Evolutionary conservation across 257 asterid species (phyloP), one percentile per base, ranked within the genome.

Genomic region (Gardenia jasminoides): DNA sequence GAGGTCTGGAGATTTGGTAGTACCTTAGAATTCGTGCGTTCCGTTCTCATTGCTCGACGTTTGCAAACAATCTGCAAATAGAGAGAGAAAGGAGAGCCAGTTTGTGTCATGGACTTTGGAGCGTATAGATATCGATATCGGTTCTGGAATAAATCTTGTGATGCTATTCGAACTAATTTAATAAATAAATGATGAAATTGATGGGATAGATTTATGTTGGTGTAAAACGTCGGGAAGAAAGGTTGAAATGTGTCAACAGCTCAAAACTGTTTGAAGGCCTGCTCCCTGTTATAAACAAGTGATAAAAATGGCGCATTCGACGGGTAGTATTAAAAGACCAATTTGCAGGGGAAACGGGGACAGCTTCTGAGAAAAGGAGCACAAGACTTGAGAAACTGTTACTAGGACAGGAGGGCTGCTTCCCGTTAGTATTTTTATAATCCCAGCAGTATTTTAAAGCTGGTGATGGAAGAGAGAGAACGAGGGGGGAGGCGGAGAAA

Each of bases 281-380:
- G 31, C 39, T 61, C 78, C 46, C 9, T 68, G n/a, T n/a, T 56
- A 69, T 77, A 80, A 87, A 87, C 52, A 78, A 83, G 71, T 76
- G 75, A 68, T 78, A 47, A 67, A 36, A 64, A 66, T 76, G 67
- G 31, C 74, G 84, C 78, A 12, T 72, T 85, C 84, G 83, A 81
- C 70, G 58, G 22, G 72, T 84, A 76, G 68, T 75, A 59, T 31
- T 66, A 83, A 86, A 85, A 88, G 70, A 81, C 2, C 84, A 41
- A 90, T 62, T 88, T 90, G 93, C 85, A 85, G 92, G 91, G 80
- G 84, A 79, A 82, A 82, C 84, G 78, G 92, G 83, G 93, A 84
- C 93, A 88, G 84, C 87, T 78, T 66, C 84, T 76, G 36, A 82
- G 67, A 39, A 86, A 76, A 82, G 56, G 4, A 79, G 77, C 79